phyloP scores from a whole-genome alignment of 148 eudicot genomes.

The Fallopia convolvulus region DNA sequence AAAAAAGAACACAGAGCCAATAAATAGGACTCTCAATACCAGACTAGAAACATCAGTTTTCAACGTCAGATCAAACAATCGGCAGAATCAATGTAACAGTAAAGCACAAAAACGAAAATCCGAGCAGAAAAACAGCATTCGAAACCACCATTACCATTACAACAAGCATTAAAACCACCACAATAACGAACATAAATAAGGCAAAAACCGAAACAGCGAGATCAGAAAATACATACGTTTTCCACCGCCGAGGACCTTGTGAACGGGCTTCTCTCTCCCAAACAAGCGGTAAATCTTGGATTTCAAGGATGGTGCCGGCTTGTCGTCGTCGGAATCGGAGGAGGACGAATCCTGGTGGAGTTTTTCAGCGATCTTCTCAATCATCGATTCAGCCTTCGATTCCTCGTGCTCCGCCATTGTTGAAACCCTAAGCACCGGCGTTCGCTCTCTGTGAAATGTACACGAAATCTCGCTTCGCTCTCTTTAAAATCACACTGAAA shows the following conservation, averaged over 20 bases:
- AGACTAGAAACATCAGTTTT: neutral
- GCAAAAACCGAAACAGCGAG: neutral
- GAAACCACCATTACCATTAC: neutral
- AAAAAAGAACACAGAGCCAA: neutral
- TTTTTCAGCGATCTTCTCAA: conserved; percentile 24
- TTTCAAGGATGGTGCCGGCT: conserved; percentile 17
- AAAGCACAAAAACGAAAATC: neutral
- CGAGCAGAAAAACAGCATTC: neutral
- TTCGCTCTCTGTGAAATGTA: neutral
- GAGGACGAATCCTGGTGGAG: conserved; percentile 3
- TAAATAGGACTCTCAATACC: neutral
- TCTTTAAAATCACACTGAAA: neutral
- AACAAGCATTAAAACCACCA: neutral
- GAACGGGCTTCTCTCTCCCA: conserved; percentile 65
- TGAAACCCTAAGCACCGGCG: conserved; percentile 24
- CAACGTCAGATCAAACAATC: conserved; percentile 7
- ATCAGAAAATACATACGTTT: conserved; percentile 38
- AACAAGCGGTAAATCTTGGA: conserved; percentile 44
- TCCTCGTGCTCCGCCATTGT: conserved; percentile 43
- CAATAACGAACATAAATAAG: neutral
- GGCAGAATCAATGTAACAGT: conserved; percentile 2
- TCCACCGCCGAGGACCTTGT: conserved; percentile 74
- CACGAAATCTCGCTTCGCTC: neutral
- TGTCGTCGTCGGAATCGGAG: conserved; percentile 12
- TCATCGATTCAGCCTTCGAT: conserved; percentile 15